phyloP scores from a whole-genome alignment of 768 basidiomycete species.

The Suillus subaureus region DNA sequence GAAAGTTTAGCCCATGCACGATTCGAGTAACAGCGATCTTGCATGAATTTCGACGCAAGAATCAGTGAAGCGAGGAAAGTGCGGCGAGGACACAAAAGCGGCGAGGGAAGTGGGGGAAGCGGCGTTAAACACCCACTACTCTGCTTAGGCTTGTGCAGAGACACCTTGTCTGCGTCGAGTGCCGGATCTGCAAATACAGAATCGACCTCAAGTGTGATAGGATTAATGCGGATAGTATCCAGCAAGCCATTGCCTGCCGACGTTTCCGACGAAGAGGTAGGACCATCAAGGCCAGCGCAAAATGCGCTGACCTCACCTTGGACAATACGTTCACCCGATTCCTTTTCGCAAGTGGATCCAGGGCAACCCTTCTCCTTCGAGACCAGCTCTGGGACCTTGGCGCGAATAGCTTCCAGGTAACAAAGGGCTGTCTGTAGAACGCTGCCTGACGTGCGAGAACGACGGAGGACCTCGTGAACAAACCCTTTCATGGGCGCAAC shows the following conservation, averaged over 20 bases:
- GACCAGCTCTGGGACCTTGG: conserved; percentile 66
- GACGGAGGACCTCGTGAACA: conserved; percentile 86
- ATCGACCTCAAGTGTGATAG: conserved; percentile 24
- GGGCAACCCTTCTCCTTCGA: conserved; percentile 50
- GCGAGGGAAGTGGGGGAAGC: conserved; percentile 62
- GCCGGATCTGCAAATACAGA: conserved; percentile 23
- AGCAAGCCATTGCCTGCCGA: conserved; percentile 30
- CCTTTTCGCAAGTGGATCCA: conserved; percentile 42
- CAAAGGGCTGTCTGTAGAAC: conserved; percentile 88
- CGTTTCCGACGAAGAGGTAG: conserved; percentile 11
- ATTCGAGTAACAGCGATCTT: conserved; percentile 93
- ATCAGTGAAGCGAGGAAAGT: conserved; percentile 89
- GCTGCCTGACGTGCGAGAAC: conserved; percentile 81
- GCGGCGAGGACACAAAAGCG: conserved; percentile 84
- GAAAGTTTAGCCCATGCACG: conserved; percentile 93
- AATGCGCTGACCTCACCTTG: conserved; percentile 42
- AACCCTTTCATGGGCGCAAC: conserved; percentile 71
- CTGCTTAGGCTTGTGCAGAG: conserved; percentile 16
- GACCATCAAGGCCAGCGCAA: conserved; percentile 38
- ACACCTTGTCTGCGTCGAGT: conserved; percentile 15
- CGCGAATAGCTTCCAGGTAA: conserved; percentile 83
- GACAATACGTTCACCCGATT: conserved; percentile 45
- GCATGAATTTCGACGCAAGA: conserved; percentile 88
- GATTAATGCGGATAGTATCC: conserved; percentile 47
- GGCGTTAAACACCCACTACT: conserved; percentile 29